phyloP scores from a whole-genome alignment of 495 filamentous ascomycete species.

The Penicillium psychrofluorescens region DNA sequence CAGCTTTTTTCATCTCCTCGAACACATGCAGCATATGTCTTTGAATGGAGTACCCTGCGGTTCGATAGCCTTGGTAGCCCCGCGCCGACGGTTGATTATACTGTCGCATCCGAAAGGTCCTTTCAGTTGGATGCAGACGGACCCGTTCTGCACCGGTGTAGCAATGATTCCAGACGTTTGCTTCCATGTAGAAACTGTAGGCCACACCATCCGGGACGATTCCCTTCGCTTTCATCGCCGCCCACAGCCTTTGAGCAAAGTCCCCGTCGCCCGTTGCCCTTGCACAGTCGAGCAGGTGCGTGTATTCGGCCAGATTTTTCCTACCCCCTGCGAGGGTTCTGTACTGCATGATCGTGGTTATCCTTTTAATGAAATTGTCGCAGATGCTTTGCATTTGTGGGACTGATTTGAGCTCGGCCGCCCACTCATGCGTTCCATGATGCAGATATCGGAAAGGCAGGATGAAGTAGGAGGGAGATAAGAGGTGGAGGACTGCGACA shows the following conservation, averaged over 20 bases:
- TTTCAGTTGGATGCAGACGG: conserved; percentile 33
- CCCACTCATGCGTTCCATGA: conserved; percentile 34
- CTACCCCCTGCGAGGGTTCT: conserved; percentile 18
- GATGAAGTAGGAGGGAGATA: conserved; percentile 37
- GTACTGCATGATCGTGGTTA: conserved; percentile 29
- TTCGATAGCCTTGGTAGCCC: conserved; percentile 28
- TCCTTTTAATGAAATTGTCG: conserved; percentile 29
- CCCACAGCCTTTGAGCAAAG: conserved; percentile 47
- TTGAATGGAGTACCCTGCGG: conserved; percentile 24
- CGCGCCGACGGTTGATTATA: conserved; percentile 2
- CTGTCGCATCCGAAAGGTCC: conserved; percentile 20
- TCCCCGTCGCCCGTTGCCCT: conserved; percentile 36
- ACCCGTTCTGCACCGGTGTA: conserved; percentile 29
- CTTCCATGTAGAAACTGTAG: conserved; percentile 52
- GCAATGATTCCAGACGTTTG: conserved; percentile 34
- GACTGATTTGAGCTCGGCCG: conserved; percentile 18
- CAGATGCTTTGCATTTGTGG: conserved; percentile 25
- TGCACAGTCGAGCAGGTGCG: conserved; percentile 49
- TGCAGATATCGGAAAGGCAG: conserved; percentile 44
- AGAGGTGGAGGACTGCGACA: conserved; percentile 27
- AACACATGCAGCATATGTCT: conserved; percentile 32
- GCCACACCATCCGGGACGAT: conserved; percentile 42
- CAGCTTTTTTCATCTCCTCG: conserved; percentile 42
- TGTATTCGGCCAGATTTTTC: conserved; percentile 44
- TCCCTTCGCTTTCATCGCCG: conserved; percentile 28